Evolutionary conservation across 2,329 filamentous ascomycete genomes (phyloP).

Genomic region (Cladosporium sp.): DNA sequence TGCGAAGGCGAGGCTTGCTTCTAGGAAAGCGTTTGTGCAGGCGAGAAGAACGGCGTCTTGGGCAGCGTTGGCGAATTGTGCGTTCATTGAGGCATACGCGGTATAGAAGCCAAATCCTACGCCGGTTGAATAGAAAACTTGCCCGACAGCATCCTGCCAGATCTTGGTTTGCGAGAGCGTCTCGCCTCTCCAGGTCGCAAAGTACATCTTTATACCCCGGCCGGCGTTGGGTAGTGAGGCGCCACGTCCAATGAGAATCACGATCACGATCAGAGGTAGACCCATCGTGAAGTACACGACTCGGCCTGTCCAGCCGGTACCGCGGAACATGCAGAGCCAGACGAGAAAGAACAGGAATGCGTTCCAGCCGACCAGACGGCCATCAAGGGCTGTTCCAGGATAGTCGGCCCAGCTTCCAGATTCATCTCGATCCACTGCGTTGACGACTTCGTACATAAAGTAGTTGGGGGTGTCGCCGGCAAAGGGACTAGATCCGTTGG

Average conservation of each 20-base stretch:
- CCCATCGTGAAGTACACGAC: conserved; percentile 61
- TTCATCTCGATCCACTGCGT: conserved; percentile 30
- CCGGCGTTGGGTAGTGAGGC: conserved; percentile 52
- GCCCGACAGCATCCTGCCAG: conserved; percentile 57
- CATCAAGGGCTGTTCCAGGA: conserved; percentile 44
- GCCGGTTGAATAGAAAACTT: conserved; percentile 58
- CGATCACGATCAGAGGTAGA: conserved; percentile 53
- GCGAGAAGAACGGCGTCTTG: conserved; percentile 55
- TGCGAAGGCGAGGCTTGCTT: conserved; percentile 48
- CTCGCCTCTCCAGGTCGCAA: conserved; percentile 46
- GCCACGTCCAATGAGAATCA: conserved; percentile 54
- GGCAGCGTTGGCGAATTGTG: conserved; percentile 54
- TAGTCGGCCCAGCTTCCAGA: conserved; percentile 44
- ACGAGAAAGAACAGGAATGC: conserved; percentile 58
- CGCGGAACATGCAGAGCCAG: conserved; percentile 57
- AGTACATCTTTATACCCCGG: conserved; percentile 48
- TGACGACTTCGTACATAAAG: conserved; percentile 15
- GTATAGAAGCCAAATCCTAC: conserved; percentile 58
- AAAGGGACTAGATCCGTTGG: conserved; percentile 51
- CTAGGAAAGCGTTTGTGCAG: conserved; percentile 53
- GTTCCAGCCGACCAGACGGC: conserved; percentile 56
- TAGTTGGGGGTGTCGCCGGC: conserved; percentile 40
- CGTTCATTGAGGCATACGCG: conserved; percentile 55
- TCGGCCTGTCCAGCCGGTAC: conserved; percentile 54
- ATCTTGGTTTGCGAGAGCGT: conserved; percentile 49